phyloP scores from a whole-genome alignment of 1,284 basidiomycete species.

The Neotropicomus parvogracilis region DNA sequence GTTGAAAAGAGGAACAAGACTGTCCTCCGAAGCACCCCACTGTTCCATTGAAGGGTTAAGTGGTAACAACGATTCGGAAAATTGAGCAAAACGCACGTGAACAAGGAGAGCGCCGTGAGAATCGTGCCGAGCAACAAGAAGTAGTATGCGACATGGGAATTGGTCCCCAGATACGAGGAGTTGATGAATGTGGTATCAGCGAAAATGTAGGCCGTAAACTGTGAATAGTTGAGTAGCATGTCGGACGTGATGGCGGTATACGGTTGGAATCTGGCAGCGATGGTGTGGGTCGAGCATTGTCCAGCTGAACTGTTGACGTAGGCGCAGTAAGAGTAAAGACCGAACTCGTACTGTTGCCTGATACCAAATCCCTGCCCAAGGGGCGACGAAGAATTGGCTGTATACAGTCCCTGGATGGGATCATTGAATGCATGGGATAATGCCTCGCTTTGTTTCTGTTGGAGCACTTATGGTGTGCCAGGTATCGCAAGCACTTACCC shows the following conservation, averaged over 20 bases:
- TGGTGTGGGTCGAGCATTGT: slow-evolving; percentile 59
- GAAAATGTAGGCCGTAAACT: slow-evolving; percentile 54
- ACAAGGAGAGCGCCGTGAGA: slow-evolving; percentile 57
- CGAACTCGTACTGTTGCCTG: slow-evolving; percentile 69
- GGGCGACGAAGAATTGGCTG: slow-evolving; percentile 60
- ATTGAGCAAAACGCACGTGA: slow-evolving; percentile 43
- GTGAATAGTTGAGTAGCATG: slow-evolving; percentile 60
- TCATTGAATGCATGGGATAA: slow-evolving; percentile 51
- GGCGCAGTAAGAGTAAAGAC: slow-evolving; percentile 73
- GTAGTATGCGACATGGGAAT: slow-evolving; percentile 70
- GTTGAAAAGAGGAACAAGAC: slow-evolving; percentile 67
- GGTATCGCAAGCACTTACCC: slow-evolving; percentile 44
- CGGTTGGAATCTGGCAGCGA: slow-evolving; percentile 58
- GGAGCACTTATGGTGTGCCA: slow-evolving; percentile 10
- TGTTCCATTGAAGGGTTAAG: slow-evolving; percentile 31
- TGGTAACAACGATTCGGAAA: slow-evolving; percentile 4
- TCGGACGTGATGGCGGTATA: slow-evolving; percentile 59
- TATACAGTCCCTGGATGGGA: slow-evolving; percentile 63
- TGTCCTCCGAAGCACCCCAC: slow-evolving; percentile 64
- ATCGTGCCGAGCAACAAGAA: slow-evolving; percentile 71
- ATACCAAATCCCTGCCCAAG: slow-evolving; percentile 56
- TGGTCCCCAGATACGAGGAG: slow-evolving; percentile 57
- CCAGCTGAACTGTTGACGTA: slow-evolving; percentile 60
- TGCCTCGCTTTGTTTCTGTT: slow-evolving; percentile 41
- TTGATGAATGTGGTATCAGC: slow-evolving; percentile 53